Evolutionary conservation across 179 eudicot genomes (phyloP).

Genomic region (Sideroxylon spinosum): DNA sequence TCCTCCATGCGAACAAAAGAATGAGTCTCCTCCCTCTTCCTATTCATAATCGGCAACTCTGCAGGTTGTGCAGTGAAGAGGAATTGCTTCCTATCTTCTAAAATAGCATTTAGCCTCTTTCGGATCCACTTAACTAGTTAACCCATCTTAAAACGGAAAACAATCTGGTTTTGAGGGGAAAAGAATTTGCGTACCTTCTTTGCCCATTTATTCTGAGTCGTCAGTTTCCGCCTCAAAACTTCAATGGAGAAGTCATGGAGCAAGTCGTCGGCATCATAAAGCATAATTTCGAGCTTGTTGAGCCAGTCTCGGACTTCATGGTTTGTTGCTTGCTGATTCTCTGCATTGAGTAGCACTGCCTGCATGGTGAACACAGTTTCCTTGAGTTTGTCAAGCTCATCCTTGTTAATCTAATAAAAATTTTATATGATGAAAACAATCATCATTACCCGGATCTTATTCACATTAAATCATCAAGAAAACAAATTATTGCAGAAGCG

Average conservation of each 20-base stretch:
- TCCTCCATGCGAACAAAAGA: neutral
- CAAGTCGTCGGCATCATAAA: constrained; percentile 2
- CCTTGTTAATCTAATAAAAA: too few relatives aligned
- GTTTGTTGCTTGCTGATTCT: neutral
- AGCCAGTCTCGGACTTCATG: neutral
- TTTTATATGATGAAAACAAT: too few relatives aligned
- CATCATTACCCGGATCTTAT: too few relatives aligned
- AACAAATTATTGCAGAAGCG: too few relatives aligned
- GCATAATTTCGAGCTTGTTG: neutral
- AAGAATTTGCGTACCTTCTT: neutral
- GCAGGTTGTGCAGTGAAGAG: too few relatives aligned
- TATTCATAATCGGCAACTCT: neutral
- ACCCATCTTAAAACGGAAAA: neutral
- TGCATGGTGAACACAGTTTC: neutral
- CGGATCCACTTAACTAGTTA: neutral
- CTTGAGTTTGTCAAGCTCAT: neutral
- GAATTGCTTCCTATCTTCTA: neutral
- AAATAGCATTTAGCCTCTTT: neutral
- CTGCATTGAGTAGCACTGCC: neutral
- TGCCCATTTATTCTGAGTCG: neutral
- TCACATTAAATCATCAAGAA: too few relatives aligned
- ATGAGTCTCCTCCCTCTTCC: neutral
- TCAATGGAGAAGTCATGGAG: neutral
- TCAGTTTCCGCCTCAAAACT: neutral
- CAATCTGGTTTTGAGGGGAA: neutral